Evolutionary conservation across 306 rosid genomes (phyloP).

Genomic region (Biancaea sappan): DNA sequence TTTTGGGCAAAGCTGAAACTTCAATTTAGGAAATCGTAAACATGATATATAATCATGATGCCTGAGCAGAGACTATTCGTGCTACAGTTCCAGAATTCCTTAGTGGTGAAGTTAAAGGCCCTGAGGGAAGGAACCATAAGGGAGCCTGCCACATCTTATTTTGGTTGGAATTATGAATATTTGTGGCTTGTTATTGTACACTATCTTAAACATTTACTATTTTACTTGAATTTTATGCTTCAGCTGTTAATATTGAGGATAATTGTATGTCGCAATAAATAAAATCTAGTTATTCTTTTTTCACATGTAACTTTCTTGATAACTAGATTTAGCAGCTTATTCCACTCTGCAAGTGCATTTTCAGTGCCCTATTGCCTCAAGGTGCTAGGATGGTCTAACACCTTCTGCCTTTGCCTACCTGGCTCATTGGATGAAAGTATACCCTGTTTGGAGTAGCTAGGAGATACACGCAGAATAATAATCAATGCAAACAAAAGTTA

Average conservation of each 20-base stretch:
- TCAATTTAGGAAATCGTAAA: background rate
- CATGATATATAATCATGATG: background rate
- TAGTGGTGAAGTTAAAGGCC: background rate
- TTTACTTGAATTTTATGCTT: background rate
- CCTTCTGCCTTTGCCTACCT: background rate
- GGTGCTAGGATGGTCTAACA: background rate
- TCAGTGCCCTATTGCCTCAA: background rate
- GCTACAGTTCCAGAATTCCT: conserved; percentile 2
- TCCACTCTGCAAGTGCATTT: background rate
- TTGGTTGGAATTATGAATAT: background rate
- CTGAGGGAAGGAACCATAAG: background rate
- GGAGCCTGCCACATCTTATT: background rate
- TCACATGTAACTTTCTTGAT: background rate
- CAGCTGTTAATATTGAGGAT: background rate
- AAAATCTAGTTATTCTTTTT: background rate
- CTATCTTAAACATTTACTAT: background rate
- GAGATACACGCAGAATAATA: background rate
- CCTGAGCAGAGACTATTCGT: conserved; percentile 12
- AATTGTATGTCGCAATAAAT: background rate
- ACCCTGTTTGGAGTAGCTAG: background rate
- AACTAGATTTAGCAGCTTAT: background rate
- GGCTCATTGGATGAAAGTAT: background rate
- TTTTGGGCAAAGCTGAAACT: conserved; percentile 22
- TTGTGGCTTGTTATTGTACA: background rate
- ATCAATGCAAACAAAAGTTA: background rate